Percentiles rank a stretch among this genome's conserved stretches.
phyloP scores from a whole-genome alignment of 108 stramenopile genomes.

The Conticribra guillardii region DNA sequence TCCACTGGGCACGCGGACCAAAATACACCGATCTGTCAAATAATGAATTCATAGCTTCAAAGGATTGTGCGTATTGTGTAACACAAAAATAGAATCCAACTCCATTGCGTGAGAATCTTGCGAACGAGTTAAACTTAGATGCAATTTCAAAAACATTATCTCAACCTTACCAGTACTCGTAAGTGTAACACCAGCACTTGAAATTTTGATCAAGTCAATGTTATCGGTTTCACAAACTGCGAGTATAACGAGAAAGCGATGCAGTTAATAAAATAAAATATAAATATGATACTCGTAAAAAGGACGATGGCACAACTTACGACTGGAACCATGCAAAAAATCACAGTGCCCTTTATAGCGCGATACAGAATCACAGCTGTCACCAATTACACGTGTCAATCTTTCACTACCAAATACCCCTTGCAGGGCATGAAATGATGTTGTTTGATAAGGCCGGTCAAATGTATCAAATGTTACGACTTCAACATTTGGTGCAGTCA shows the following conservation, averaged over 20 bases:
- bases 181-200: not conserved
- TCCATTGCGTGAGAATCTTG: too few species aligned
- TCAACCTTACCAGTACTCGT: not conserved
- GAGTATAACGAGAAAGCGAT: too few species aligned
- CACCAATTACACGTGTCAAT: constrained; percentile 22
- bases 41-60: not conserved
- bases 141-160: too few species aligned
- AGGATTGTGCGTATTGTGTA: too few species aligned
- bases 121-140: too few species aligned
- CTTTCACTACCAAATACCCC: constrained; percentile 7
- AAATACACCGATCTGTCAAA: not conserved
- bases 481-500: constrained; percentile 1
- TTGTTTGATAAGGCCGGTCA: constrained; percentile 56
- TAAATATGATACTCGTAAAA: too few species aligned
- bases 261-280: too few species aligned
- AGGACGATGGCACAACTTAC: too few species aligned
- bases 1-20: not conserved
- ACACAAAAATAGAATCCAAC: too few species aligned
- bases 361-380: constrained; percentile 54
- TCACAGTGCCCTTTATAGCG: constrained; percentile 32
- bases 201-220: not conserved
- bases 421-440: constrained; percentile 20
- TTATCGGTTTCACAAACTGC: not conserved
- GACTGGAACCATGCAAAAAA: constrained; percentile 61
- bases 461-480: constrained; percentile 60